These are phyloP conservation scores for Candida buenavistaensis DNA, from an alignment of 1,139 yeast genomes.

Conservation along the genomic window DNA sequence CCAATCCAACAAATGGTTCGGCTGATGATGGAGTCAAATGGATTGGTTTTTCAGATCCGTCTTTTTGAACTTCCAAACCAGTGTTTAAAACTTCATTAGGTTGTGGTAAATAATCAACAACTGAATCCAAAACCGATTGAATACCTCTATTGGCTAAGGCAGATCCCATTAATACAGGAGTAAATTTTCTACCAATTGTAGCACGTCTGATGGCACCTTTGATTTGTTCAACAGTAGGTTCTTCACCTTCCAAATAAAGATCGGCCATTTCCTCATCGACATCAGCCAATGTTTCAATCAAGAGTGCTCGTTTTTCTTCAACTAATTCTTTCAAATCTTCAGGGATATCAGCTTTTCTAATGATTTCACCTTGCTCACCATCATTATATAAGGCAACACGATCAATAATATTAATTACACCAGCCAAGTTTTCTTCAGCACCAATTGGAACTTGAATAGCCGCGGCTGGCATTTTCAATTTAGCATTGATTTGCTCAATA, in stretches of 20 bases:
- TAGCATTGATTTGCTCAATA: slow-evolving; percentile 83
- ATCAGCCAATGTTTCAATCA: slow-evolving; percentile 94
- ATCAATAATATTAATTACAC: slow-evolving; percentile 89
- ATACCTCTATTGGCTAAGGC: slow-evolving; percentile 95
- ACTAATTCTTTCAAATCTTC: slow-evolving; percentile 71
- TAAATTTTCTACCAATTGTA: slow-evolving; percentile 93
- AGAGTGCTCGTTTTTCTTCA: slow-evolving; percentile 76
- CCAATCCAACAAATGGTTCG: slow-evolving; percentile 91
- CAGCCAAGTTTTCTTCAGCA: slow-evolving; percentile 77
- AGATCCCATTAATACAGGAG: slow-evolving; percentile 99
- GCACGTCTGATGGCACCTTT: slow-evolving; percentile 89
- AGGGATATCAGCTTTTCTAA: slow-evolving; percentile 68
- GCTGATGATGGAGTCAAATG: slow-evolving; percentile 70
- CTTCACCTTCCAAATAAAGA: slow-evolving; percentile 83
- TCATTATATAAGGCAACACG: slow-evolving; percentile 86
- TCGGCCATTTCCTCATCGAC: slow-evolving; percentile 98
- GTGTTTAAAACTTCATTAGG: slow-evolving; percentile 91
- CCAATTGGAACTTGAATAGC: slow-evolving; percentile 98
- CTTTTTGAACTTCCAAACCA: slow-evolving; percentile 68
- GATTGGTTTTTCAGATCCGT: slow-evolving; percentile 57
- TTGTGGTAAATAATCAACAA: slow-evolving; percentile 92
- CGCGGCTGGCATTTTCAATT: slow-evolving; percentile 92
- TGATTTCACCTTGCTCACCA: slow-evolving; percentile 86
- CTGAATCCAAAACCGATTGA: slow-evolving; percentile 94
- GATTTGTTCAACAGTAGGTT: slow-evolving; percentile 81